phyloP scores from a whole-genome alignment of 1,284 basidiomycete genomes.

The Filobasidium uniguttulatum region DNA sequence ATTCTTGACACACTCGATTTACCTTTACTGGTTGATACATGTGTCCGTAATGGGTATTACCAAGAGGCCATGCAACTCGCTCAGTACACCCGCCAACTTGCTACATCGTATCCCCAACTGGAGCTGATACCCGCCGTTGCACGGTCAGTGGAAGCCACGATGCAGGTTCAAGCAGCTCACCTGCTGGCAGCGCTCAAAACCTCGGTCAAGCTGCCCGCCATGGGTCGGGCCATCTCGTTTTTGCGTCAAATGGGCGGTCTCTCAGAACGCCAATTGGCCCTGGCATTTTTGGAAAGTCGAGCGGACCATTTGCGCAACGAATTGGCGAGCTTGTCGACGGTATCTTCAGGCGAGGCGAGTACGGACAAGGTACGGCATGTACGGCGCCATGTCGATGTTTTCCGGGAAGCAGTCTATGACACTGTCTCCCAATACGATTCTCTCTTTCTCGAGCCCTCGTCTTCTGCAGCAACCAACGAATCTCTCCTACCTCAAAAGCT shows the following conservation, averaged over 20 bases:
- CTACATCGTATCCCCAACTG: slow-evolving; percentile 38
- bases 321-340: slow-evolving; percentile 20
- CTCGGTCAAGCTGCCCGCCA: slow-evolving; percentile 69
- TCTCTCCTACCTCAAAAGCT: background rate
- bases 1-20: slow-evolving; percentile 79
- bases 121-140: slow-evolving; percentile 46
- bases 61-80: slow-evolving; percentile 74
- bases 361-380: slow-evolving; percentile 45
- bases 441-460: slow-evolving; percentile 59
- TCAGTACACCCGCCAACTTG: slow-evolving; percentile 44
- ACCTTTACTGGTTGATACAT: slow-evolving; percentile 77
- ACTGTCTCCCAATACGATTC: slow-evolving; percentile 76
- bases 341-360: slow-evolving; percentile 26
- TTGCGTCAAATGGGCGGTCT: slow-evolving; percentile 60
- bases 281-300: slow-evolving; percentile 56
- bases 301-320: slow-evolving; percentile 37
- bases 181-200: slow-evolving; percentile 67
- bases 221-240: slow-evolving; percentile 76
- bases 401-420: slow-evolving; percentile 84
- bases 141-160: slow-evolving; percentile 56
- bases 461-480: background rate
- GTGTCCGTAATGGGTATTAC: slow-evolving; percentile 79
- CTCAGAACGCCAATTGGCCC: slow-evolving; percentile 50
- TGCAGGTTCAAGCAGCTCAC: slow-evolving; percentile 42
- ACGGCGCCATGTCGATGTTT: slow-evolving; percentile 75